Base-by-base conservation (phyloP, 768 basidiomycete genomes). In the Boletus sensibilis region DNA sequence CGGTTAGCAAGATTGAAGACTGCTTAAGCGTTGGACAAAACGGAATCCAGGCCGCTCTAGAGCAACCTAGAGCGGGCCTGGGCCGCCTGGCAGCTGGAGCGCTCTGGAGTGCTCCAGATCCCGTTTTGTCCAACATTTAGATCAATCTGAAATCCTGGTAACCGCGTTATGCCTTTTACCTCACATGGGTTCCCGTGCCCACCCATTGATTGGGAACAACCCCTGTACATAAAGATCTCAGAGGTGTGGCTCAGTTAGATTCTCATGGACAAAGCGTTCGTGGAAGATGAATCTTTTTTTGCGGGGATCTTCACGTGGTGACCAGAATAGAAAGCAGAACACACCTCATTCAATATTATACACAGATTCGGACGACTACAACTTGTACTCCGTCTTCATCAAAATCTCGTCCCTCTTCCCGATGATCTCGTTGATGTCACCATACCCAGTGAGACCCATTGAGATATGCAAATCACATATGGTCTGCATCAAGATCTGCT, bases 391-490 rank as follows among this genome's bases (percentile, higher is more conserved):
- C 35, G 61, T 11, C 41, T n/a, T 58, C n/a, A 12, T 42, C 54
- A 73, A 56, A 23, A 70, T 56, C 9, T 72, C 69, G 23, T 71
- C 65, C 43, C 41, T 78, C 64, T 83, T 83, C 7, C 84, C 84
- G 52, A 81, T 80, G 53, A 92, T 77, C 29, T 90, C 86, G n/a
- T 68, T 73, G 49, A 91, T 57, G 52, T 69, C 80, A 52, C 68
- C 74, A 60, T 80, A 85, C 11, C 90, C 90, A 9, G 78, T 68
- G 34, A 90, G 73, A 2, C 85, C 86, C 42, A 92, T 73, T 3
- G 82, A 82, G 45, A 78, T 74, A 60, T 92, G 82, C 21, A 89
- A 66, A 60, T 92, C 90, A 11, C 87, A 83, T 31, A 92, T 72
- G 3, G 84, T 82, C 53, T 82, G 80, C 53, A 74, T 79, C 57